phyloP scores from a whole-genome alignment of 2,329 filamentous ascomycete genomes.

The Dactylellina drechsleri region DNA sequence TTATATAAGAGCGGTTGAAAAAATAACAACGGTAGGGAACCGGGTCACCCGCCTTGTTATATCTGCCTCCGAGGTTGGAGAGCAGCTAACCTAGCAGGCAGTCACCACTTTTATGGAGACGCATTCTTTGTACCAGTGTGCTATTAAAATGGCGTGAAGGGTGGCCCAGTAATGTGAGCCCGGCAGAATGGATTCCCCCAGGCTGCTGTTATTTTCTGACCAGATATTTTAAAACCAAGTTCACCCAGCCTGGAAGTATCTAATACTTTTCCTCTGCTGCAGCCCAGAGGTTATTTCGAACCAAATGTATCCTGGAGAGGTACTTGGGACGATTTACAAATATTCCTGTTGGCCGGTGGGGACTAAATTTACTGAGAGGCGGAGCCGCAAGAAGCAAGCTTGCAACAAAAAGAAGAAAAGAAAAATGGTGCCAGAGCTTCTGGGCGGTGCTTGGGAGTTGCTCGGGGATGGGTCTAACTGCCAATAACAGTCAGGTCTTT shows the following conservation, averaged over 20 bases:
- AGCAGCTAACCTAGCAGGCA: conserved; percentile 33
- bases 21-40: conserved; percentile 24
- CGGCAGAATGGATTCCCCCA: conserved; percentile 28
- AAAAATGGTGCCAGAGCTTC: conserved; percentile 5
- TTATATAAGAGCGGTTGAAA: conserved; percentile 4
- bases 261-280: conserved; percentile 1
- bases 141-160: conserved; percentile 30
- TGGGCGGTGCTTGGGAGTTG: conserved; percentile 26
- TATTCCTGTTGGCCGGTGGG: conserved; percentile 29
- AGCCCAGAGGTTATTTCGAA: conserved; percentile 25
- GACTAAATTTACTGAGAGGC: conserved; percentile 53
- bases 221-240: conserved; percentile 43
- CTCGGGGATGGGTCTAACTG: conserved; percentile 20
- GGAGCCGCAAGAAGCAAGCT: conserved; percentile 50
- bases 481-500: conserved; percentile 17
- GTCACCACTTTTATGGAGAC: conserved; percentile 26
- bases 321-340: conserved; percentile 26
- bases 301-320: conserved; percentile 7
- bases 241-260: conserved; percentile 27
- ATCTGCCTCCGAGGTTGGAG: conserved; percentile 38
- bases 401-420: conserved; percentile 15
- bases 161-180: conserved; percentile 6
- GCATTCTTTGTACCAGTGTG: conserved; percentile 22
- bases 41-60: conserved; percentile 38
- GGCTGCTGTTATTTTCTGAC: conserved; percentile 40